Base-by-base conservation (phyloP, 768 basidiomycete species). In the Termitomyces sp. region DNA sequence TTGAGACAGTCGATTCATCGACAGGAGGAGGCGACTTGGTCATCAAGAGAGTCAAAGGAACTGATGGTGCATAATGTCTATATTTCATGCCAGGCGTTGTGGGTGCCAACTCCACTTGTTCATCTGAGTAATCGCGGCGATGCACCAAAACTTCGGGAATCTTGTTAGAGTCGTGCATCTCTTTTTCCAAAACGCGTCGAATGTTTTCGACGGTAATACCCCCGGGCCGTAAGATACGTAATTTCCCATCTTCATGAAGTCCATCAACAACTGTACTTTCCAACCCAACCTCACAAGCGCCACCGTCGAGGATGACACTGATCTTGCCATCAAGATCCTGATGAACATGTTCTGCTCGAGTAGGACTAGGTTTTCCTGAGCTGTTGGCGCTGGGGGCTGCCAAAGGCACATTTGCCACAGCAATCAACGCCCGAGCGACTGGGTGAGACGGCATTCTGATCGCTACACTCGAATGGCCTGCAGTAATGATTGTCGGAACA, bases 31-130 rank as follows among this genome's bases (percentile, higher is more conserved):
- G 58, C n/a, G 79, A 72, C 5, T 71, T 62, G 3, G 84, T 82
- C 59, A 80, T 77, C 39, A 94, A 73, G 6, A 98, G 80, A 21
- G 81, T 82, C 30, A 98, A 91, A 2, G 94, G 93, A 4, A 94
- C 86, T 1, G 86, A 75, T 2, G 97, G 97, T 23, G 95, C 89
- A 69, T 99, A 99, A 72, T 99, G 97, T 50, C 88, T 83, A 70
- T 99, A 99, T 73, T 99, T 99, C 95, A 98, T 97, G 32, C 97
- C 97, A 2, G 97, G 97, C 0, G 97, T 98, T 8, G 93, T 94
- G 9, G 97, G 97, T 0, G 85, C 81, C 39, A 77, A 75, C 68
- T 93, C 91, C 56, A 89, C 75, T n/a, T 69, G 70, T 39, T 81
- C 76, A 64, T 90, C 89, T 32, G 72, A 63, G 65, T 86, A 95